Evolutionary conservation across 169 alveolate species (phyloP), one percentile per base, ranked within the genome.

Genomic region (Ichthyophthirius multifiliis): DNA sequence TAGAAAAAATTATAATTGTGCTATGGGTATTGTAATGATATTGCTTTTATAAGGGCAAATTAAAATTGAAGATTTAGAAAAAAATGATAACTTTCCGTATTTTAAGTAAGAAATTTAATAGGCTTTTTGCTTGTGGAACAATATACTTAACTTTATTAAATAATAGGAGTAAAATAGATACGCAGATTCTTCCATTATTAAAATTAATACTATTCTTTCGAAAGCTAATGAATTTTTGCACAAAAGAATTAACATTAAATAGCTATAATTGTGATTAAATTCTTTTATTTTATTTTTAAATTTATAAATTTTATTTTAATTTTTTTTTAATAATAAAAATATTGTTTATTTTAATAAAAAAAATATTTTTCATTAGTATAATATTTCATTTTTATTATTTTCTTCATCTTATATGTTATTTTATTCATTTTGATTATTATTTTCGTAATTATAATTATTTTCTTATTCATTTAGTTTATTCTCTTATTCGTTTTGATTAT

Each of bases 1-100:
- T 39, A 55, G 71, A 55, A 55, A 55, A 27, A 55, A 55, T 39
- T 55, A 55, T 5, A 55, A 55, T 39, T 55, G 71, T 27, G 71
- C 43, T 20, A 55, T 55, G 71, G 71, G 71, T 1, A 55, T 55
- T 34, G 43, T 55, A 13, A 55, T 55, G 10, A 55, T 55, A 18
- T 39, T 55, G 23, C 39, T 55, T 16, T 27, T 55, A 9, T 55
- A 55, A 23, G 31, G 31, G 23, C 23, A 55, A 55, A 27, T 55
- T 27, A 55, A 55, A 23, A 55, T 55, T 15, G 71, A 55, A 55
- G 71, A 55, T 55, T 34, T 55, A 0, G 10, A 27, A 55, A 55
- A 55, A 23, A 39, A 55, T 55, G 71, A 55, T 15, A 55, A 55
- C 13, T 55, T 55, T n/a, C 71, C 71, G 23, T 55, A 4, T 6